A percentile compares a stretch with the other conserved stretches of the same genome.
Evolutionary conservation across 176 grass and related monocot genomes (phyloP).

Genomic region (Tuctoria greenei): DNA sequence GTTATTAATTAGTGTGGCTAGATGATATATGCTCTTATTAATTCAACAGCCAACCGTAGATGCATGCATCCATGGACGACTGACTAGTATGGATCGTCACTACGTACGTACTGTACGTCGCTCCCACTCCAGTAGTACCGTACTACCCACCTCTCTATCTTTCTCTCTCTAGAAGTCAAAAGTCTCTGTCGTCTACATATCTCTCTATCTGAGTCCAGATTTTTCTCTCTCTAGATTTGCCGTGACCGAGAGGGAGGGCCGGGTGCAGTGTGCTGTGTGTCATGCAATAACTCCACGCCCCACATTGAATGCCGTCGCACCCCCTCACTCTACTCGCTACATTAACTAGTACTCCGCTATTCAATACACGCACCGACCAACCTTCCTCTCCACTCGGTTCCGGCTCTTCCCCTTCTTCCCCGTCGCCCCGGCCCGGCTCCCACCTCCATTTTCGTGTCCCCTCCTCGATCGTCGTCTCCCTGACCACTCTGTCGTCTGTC

Average conservation of each 20-base stretch:
- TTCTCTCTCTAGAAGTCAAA: too few species aligned
- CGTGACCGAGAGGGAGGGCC: not conserved
- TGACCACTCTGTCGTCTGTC: too few species aligned
- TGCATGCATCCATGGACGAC: too few species aligned
- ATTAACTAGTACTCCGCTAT: slow-evolving; percentile 81
- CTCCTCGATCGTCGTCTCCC: not conserved
- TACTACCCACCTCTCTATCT: too few species aligned
- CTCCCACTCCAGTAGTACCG: not conserved
- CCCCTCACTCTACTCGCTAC: slow-evolving; percentile 67
- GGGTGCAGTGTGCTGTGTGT: not conserved
- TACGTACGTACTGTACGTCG: not conserved
- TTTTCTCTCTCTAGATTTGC: slow-evolving; percentile 14
- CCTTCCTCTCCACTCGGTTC: slow-evolving; percentile 14
- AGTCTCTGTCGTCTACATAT: too few species aligned
- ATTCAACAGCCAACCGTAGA: too few species aligned
- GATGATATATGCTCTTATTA: too few species aligned
- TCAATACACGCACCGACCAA: slow-evolving; percentile 62
- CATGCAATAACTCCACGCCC: slow-evolving; percentile 62
- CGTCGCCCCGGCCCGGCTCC: not conserved
- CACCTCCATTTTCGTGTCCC: not conserved
- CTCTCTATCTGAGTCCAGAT: too few species aligned
- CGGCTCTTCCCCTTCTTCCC: not conserved
- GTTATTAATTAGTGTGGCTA: too few species aligned
- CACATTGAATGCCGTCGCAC: slow-evolving; percentile 98
- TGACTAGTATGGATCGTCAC: not conserved